A percentile compares a stretch with the other conserved stretches of the same genome.
Conservation (phyloP, 2,329 filamentous ascomycete species). For the Hypoxylon sp. region DNA sequence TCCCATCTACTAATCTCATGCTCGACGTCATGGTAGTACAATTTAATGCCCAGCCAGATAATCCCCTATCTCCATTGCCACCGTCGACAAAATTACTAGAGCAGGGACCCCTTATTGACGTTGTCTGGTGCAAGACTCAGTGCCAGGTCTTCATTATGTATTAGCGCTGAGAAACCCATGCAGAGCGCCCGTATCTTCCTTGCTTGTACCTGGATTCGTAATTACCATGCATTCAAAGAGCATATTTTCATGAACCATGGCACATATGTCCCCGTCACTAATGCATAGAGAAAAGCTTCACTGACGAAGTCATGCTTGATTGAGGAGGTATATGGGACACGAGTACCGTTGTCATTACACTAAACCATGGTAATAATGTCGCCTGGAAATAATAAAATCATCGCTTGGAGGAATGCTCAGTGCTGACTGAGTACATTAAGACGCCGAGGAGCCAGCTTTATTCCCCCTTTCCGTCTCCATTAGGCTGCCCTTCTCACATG, state of each 20-base stretch:
- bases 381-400: conserved; percentile 6
- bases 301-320: conserved; percentile 2
- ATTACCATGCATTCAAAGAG: no score
- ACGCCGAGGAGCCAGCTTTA: conserved; percentile 4
- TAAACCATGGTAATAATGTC: conserved; percentile 7
- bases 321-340: conserved; percentile 16
- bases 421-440: conserved; percentile 14
- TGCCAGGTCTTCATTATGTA: not conserved
- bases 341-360: conserved; percentile 10
- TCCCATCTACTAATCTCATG: not conserved
- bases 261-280: not conserved
- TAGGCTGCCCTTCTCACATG: conserved; percentile 15
- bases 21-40: not conserved
- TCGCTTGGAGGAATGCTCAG: not conserved
- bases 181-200: not conserved
- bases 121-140: not conserved
- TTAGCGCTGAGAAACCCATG: not conserved
- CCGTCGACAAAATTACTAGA: not conserved
- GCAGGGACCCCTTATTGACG: not conserved
- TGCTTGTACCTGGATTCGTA: not conserved
- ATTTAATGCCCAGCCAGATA: not conserved
- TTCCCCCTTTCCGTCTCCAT: conserved; percentile 13
- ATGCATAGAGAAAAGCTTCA: not conserved
- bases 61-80: not conserved
- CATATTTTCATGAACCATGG: not conserved